Conservation (phyloP, 306 rosid genomes). For the Arachis stenosperma region DNA sequence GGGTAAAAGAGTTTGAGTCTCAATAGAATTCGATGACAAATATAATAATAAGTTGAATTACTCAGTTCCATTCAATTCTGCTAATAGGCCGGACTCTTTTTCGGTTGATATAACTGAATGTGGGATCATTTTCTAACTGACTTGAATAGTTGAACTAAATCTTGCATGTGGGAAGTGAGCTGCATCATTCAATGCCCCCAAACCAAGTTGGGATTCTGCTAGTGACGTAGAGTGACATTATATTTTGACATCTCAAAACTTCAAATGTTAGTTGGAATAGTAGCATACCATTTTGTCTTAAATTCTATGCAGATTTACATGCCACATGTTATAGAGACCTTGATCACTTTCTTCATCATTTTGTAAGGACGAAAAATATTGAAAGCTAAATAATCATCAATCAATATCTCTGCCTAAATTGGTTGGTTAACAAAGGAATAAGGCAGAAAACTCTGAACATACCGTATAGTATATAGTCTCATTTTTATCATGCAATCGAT, state of each 20-base stretch:
- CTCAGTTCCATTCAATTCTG: background rate
- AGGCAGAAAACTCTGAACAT: too few species aligned
- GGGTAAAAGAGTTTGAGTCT: background rate
- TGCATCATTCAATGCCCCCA: background rate
- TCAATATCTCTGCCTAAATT: too few species aligned
- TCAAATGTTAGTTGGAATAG: background rate
- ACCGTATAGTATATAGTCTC: too few species aligned
- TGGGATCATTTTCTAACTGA: background rate
- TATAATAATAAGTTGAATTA: background rate
- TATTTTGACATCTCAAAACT: background rate
- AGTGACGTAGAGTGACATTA: background rate
- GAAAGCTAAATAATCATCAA: too few species aligned
- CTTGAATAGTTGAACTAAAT: background rate
- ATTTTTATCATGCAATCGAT: too few species aligned
- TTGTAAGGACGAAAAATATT: too few species aligned
- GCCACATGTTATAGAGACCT: background rate
- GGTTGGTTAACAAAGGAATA: too few species aligned
- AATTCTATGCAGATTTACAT: conserved; percentile 17
- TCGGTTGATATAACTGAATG: background rate
- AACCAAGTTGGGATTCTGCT: background rate
- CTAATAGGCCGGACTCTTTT: background rate
- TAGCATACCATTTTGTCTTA: conserved; percentile 12
- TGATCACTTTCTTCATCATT: conserved; percentile 13
- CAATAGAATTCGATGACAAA: background rate
- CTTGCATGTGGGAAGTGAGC: background rate